Conservation (phyloP, 164 flowering plant species). For the grape (Vitis vinifera) region DNA sequence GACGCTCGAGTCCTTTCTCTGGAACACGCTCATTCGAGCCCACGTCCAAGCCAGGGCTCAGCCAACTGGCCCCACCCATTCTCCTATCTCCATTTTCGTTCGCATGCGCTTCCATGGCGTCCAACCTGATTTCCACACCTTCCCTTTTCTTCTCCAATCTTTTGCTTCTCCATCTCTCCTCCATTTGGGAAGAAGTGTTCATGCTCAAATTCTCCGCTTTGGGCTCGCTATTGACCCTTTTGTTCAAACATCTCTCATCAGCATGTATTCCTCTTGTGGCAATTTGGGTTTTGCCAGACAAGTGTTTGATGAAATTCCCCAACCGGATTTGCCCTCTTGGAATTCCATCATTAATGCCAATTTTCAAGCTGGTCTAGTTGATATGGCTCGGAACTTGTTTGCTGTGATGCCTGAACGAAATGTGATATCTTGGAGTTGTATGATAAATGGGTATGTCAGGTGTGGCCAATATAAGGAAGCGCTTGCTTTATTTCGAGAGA, state of each 20-base stretch:
- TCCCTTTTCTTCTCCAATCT: constrained; percentile 35
- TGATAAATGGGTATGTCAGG: constrained; percentile 37
- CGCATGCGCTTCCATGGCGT: constrained; percentile 35
- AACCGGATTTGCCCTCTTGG: constrained; percentile 35
- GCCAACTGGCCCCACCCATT: not conserved
- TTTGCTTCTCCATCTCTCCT: constrained; percentile 24
- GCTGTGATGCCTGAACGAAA: constrained; percentile 33
- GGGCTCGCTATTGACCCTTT: constrained; percentile 24
- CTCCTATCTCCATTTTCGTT: constrained; percentile 24
- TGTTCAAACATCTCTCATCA: constrained; percentile 30
- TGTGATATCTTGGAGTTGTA: constrained; percentile 43
- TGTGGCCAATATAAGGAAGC: constrained; percentile 28
- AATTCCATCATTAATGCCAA: constrained; percentile 28
- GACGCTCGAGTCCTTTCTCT: constrained; percentile 23
- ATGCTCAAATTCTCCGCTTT: constrained; percentile 19
- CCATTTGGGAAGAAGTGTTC: constrained; percentile 15
- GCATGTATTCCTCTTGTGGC: constrained; percentile 32
- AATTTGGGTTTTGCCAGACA: constrained; percentile 17
- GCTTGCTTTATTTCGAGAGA: constrained; percentile 28
- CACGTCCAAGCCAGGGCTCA: constrained; percentile 7
- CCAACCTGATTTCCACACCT: constrained; percentile 33
- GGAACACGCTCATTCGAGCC: constrained; percentile 38
- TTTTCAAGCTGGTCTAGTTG: constrained; percentile 22
- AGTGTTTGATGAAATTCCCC: constrained; percentile 32
- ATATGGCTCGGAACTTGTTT: constrained; percentile 27